phyloP scores from a whole-genome alignment of 345 rosid genomes.

The Theobroma cacao region DNA sequence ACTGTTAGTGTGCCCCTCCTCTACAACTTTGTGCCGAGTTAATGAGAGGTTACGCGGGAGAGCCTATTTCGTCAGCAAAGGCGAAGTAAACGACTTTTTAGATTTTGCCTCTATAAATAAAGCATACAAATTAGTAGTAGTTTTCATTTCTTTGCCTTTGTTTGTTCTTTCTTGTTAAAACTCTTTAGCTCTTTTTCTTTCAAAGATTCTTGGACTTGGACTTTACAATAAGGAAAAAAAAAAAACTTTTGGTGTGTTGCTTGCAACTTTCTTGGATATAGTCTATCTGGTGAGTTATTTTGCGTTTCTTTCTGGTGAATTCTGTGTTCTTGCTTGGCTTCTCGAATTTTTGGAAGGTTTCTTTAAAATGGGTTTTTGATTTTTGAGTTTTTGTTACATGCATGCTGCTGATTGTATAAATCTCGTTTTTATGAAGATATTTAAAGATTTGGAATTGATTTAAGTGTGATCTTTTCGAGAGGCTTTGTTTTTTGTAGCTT shows the following conservation, averaged over 20 bases:
- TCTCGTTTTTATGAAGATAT: background rate
- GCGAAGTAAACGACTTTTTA: background rate
- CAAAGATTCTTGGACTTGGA: background rate
- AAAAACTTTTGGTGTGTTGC: background rate
- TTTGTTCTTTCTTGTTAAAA: too few species aligned
- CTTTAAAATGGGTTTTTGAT: background rate
- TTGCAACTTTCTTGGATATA: background rate
- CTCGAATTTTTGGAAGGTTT: background rate
- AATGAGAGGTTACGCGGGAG: background rate
- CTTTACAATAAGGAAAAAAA: background rate
- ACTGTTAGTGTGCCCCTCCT: background rate
- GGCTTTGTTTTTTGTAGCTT: background rate
- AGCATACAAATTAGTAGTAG: background rate
- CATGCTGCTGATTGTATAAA: background rate
- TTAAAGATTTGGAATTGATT: background rate
- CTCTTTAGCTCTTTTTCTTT: background rate
- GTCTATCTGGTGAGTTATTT: conserved; percentile 4
- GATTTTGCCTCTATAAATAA: background rate
- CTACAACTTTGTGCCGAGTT: background rate
- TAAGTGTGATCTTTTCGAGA: background rate
- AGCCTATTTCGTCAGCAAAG: background rate
- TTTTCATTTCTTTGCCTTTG: background rate
- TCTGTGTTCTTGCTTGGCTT: background rate
- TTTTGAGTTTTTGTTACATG: background rate
- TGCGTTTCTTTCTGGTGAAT: background rate